These are phyloP conservation scores for Calonectria hawksworthii DNA, from an alignment of 2,329 filamentous ascomycete genomes.

Conservation along the genomic window DNA sequence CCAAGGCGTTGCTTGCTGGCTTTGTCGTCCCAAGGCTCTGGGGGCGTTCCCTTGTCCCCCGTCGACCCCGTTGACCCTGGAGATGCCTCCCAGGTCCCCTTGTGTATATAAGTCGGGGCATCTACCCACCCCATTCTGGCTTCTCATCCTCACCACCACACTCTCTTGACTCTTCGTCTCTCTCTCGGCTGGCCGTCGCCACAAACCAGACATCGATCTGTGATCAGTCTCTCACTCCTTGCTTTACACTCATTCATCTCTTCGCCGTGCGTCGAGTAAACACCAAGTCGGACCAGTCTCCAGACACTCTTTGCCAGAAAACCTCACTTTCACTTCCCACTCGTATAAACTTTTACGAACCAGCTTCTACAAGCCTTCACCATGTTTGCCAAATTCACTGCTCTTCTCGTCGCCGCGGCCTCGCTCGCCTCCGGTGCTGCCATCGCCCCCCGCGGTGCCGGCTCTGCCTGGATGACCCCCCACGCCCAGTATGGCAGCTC, in stretches of 20 bases:
- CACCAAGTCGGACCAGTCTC: conserved; percentile 46
- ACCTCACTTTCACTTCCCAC: conserved; percentile 29
- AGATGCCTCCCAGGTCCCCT: conserved; percentile 22
- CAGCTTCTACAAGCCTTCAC: conserved; percentile 33
- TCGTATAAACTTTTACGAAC: conserved; percentile 31
- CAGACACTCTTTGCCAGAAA: conserved; percentile 9
- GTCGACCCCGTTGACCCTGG: conserved; percentile 34
- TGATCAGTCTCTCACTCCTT: conserved; percentile 47
- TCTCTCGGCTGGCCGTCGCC: conserved; percentile 46
- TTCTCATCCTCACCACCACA: conserved; percentile 30
- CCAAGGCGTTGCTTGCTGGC: conserved; percentile 20
- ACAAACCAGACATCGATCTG: conserved; percentile 43
- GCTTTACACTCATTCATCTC: conserved; percentile 38
- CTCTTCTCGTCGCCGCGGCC: conserved; percentile 43
- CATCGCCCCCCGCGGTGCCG: conserved; percentile 44
- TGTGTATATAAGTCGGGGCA: conserved; percentile 39
- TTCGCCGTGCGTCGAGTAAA: conserved; percentile 48
- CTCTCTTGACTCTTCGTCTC: conserved; percentile 39
- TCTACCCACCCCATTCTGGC: conserved; percentile 32
- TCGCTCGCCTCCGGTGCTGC: conserved; percentile 47
- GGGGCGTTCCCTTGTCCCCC: conserved; percentile 24
- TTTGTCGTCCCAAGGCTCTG: conserved; percentile 35
- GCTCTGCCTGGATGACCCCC: conserved; percentile 61
- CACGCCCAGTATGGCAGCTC: conserved; percentile 70
- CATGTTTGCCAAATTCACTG: conserved; percentile 50